phyloP scores from a whole-genome alignment of 306 rosid genomes.

The Sechiopsis laciniata region DNA sequence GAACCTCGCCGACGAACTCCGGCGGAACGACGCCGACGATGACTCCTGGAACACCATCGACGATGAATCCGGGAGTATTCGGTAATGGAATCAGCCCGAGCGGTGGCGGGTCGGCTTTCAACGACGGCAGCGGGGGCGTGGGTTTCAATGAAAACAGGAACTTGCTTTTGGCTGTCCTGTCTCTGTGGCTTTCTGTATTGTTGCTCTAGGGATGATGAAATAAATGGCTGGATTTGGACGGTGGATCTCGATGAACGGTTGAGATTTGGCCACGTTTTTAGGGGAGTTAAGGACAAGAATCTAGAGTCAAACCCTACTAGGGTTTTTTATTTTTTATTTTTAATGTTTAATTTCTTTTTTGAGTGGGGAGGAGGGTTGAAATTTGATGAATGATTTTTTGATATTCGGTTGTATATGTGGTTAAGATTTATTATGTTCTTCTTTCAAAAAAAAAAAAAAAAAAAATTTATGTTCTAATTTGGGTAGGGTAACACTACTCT shows the following conservation, averaged over 20 bases:
- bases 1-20: slow-evolving; percentile 23
- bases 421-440: too few species aligned
- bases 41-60: too few species aligned
- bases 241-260: slow-evolving; percentile 32
- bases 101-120: slow-evolving; percentile 33
- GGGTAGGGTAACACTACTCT: too few species aligned
- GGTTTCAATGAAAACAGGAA: slow-evolving; percentile 23
- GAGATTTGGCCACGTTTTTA: slow-evolving; percentile 32
- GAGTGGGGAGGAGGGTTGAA: too few species aligned
- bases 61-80: slow-evolving; percentile 31
- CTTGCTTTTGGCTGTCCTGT: slow-evolving; percentile 23
- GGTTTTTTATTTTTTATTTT: too few species aligned
- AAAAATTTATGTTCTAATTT: too few species aligned
- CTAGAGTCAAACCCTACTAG: too few species aligned
- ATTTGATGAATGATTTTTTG: slow-evolving; percentile 17
- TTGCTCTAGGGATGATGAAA: slow-evolving; percentile 36
- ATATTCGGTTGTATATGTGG: neutral
- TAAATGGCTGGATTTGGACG: neutral
- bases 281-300: neutral
- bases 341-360: neutral
- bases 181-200: slow-evolving; percentile 33
- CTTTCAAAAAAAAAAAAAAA: too few species aligned
- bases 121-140: slow-evolving; percentile 25
- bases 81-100: slow-evolving; percentile 57
- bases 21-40: slow-evolving; percentile 20